Evolutionary conservation across 2,329 filamentous ascomycete genomes (phyloP), one percentile per base, ranked within the genome.

Genomic region (Beauveria scarabaeidicola): DNA sequence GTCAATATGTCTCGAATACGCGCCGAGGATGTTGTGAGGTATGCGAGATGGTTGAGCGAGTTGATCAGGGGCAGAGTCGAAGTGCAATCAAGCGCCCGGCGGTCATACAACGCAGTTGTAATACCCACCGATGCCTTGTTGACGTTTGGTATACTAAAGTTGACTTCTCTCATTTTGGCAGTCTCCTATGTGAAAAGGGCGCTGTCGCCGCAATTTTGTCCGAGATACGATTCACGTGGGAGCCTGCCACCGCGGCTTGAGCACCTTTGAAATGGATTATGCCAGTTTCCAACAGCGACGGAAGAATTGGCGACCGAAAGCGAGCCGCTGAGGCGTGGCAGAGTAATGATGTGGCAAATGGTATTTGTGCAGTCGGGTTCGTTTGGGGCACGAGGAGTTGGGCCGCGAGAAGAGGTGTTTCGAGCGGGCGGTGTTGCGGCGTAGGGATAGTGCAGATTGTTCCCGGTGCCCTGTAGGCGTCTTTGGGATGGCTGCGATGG

Each of bases 51-150:
- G 76, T 97, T 99, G 72, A 99, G 86, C 0, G 94, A 99, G 80
- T 97, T 99, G 79, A 99, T 97, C 63, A 99, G 84, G 57, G 94
- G 94, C 32, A 99, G 82, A 0, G 94, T 99, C 41, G 94, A 99
- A 58, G 94, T 99, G 79, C 94, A 99, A 75, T 99, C 94, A 69
- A 99, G 88, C 53, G 94, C 94, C 73, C 94, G 88, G 66, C 94
- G 90, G 77, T 99, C 94, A 75, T 99, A 99, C 63, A 99, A 84
- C 73, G 94, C 95, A 60, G 94, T 97, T 66, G 94, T 99, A 77
- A 99, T 99, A 76, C 93, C 93, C 70, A 96, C 92, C 61, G 93
- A 96, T 70, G 94, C 94, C 88, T 97, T 97, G 78, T 97, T 97
- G 83, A 95, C 91, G 82, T 94, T 97, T 58, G 94, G 93, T 73